Evolutionary conservation across 768 basidiomycete species (phyloP), one percentile per base, ranked within the genome.

Genomic region (Hericium erinaceus): DNA sequence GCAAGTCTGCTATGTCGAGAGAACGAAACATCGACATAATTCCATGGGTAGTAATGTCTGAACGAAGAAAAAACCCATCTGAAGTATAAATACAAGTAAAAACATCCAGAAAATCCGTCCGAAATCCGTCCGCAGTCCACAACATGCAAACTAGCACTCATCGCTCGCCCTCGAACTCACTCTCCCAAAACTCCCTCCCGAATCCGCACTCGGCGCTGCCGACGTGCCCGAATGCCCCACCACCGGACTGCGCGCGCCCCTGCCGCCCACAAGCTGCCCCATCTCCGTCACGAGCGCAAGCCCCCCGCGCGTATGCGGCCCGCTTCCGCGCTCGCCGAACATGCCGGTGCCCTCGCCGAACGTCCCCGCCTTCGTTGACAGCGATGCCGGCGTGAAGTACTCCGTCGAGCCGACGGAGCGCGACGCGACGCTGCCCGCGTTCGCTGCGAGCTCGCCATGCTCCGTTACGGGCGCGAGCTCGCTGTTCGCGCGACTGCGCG

Each of bases 381-480:
- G 13, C 40, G 40, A 41, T 13, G 40, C 40, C 40, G 18, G 13
- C 6, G 40, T 18, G 18, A 41, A 41, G 11, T 41, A 41, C 40
- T 41, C 40, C 15, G 15, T 41, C 11, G 40, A 13, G 5, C 11
- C 40, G 15, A 41, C 6, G 9, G 40, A 41, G 15, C 15, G 15
- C 15, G 15, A 18, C 1, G 15, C 15, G 15, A 15, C 40, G 9
- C 15, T 15, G 6, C 6, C 9, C 40, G 12, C 40, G 4, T 41
- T 9, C 18, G 13, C 15, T 4, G 40, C 18, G 40, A 41, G 6
- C 26, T 60, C 61, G 28, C 59, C 59, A 4, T 54, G 59, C 39
- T 62, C 61, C 41, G 61, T 62, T 9, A 62, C 61, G 1, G 61
- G 59, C 22, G 61, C 50, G 8, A 62, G 61, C n/a, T 48, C 54